Evolutionary conservation across 129 eudicot species (phyloP).

Genomic region (Gnaphalium uliginosum): DNA sequence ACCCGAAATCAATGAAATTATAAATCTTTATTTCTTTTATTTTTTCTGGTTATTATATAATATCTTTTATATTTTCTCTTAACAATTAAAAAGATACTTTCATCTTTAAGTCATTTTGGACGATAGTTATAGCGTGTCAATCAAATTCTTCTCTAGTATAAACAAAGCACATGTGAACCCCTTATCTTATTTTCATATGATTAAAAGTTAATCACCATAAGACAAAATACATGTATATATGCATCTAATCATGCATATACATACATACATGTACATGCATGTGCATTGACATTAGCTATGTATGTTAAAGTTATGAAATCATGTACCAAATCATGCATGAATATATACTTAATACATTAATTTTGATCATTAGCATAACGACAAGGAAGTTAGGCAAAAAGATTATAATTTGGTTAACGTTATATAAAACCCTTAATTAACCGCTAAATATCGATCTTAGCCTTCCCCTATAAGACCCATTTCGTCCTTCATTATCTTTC

Average conservation of each 20-base stretch:
- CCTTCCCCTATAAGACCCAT: slow-evolving; percentile 35
- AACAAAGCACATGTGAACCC: slow-evolving; percentile 32
- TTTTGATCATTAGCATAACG: slow-evolving; percentile 11
- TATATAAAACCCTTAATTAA: slow-evolving; percentile 27
- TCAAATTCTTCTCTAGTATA: slow-evolving; percentile 24
- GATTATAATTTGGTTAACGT: slow-evolving; percentile 13
- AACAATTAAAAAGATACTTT: background rate
- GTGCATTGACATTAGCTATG: slow-evolving; percentile 2
- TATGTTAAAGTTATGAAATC: background rate
- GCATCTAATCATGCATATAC: background rate
- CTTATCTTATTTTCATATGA: slow-evolving; percentile 7
- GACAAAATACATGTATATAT: background rate
- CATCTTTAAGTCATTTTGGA: too few relatives aligned
- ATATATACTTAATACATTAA: background rate
- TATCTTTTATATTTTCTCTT: too few relatives aligned
- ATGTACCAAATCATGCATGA: slow-evolving; percentile 21
- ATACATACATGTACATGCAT: background rate
- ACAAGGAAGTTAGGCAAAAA: slow-evolving; percentile 51
- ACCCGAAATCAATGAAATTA: too few relatives aligned
- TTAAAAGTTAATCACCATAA: background rate
- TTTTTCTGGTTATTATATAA: too few relatives aligned
- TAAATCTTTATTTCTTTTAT: too few relatives aligned
- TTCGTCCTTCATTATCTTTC: slow-evolving; percentile 30
- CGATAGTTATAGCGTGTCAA: slow-evolving; percentile 6
- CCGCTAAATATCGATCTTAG: slow-evolving; percentile 20